Evolutionary conservation across 495 filamentous ascomycete genomes (phyloP), one percentile per base, ranked within the genome.

Genomic region (Tuber indicum): DNA sequence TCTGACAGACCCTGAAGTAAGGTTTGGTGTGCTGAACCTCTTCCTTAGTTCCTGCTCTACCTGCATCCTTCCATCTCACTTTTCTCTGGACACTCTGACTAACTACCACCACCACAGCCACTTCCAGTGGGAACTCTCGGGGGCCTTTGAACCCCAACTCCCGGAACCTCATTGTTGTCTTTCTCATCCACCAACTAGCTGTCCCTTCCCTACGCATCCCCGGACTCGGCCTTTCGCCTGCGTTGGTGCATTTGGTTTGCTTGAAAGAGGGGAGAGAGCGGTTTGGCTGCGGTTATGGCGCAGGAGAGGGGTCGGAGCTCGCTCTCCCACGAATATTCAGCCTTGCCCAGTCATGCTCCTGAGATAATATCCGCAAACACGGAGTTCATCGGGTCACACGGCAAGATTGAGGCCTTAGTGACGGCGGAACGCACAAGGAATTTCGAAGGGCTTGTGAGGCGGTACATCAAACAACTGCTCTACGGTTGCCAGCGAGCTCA

Each of bases 391-490:
- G 84, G 83, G 0, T 85, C 88, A 72, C 84, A 86, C 3, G 84
- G 86, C 8, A 84, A 86, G 69, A 86, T 88, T 1, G 83, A 89
- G 26, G 81, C 86, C 8, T 84, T 87, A 78, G 86, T 86, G 79
- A 85, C 87, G 62, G 86, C 87, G 73, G 87, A 88, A 71, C 86
- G 88, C 43, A 83, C 86, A 73, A 84, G 87, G 43, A 84, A 85
- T n/a, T 89, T 88, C 74, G 87, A 89, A 76, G 74, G 84, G n/a
- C 82, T 89, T 58, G 87, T 89, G 41, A 86, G 86, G 79, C 86
- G 87, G 87, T 96, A 92, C 82, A 92, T 94, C 77, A 86, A 87
- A 32, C 94, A 97, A 85, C 88, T 97, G n/a, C 88, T 93, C 49
- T 88, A 94, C 75, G 94, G 94, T 74, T 97, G 94, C 82, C 87